A percentile compares a stretch with the other conserved stretches of the same genome.
phyloP scores from a whole-genome alignment of 176 grass and related monocot species.

The Miscanthus lutarioriparius region DNA sequence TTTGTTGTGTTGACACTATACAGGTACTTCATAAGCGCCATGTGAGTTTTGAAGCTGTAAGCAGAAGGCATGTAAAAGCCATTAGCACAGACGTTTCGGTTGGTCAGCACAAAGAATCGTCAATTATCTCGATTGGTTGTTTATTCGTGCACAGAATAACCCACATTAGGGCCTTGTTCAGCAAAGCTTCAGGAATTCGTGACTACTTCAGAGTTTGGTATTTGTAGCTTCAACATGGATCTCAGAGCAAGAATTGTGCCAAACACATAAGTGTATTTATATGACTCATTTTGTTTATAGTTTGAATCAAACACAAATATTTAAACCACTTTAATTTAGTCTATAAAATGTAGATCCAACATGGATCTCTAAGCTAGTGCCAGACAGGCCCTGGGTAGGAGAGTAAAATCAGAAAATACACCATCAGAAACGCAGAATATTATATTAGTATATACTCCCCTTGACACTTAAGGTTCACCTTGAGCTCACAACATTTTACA shows the following conservation, averaged over 20 bases:
- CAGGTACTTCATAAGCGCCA: neutral
- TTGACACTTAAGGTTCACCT: slow-evolving; percentile 29
- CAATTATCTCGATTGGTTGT: neutral
- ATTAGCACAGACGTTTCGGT: neutral
- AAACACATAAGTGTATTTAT: neutral
- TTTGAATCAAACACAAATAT: neutral
- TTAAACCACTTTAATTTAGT: neutral
- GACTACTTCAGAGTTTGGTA: neutral
- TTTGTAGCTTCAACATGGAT: too few relatives aligned
- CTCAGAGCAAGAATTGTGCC: too few relatives aligned
- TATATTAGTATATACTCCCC: slow-evolving; percentile 8
- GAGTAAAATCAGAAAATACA: neutral
- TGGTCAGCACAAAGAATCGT: neutral
- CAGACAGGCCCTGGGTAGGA: neutral
- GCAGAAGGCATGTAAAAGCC: neutral
- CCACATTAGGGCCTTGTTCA: neutral
- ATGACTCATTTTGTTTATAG: neutral
- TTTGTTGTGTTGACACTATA: neutral
- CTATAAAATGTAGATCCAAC: neutral
- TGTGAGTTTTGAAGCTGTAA: slow-evolving; percentile 1
- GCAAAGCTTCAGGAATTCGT: neutral
- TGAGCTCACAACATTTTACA: slow-evolving; percentile 33
- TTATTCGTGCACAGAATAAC: neutral
- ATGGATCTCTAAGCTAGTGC: neutral
- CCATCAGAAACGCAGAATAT: neutral